These are phyloP conservation scores for Claviceps monticola DNA, from an alignment of 2,329 filamentous ascomycete species.

Conservation along the genomic window DNA sequence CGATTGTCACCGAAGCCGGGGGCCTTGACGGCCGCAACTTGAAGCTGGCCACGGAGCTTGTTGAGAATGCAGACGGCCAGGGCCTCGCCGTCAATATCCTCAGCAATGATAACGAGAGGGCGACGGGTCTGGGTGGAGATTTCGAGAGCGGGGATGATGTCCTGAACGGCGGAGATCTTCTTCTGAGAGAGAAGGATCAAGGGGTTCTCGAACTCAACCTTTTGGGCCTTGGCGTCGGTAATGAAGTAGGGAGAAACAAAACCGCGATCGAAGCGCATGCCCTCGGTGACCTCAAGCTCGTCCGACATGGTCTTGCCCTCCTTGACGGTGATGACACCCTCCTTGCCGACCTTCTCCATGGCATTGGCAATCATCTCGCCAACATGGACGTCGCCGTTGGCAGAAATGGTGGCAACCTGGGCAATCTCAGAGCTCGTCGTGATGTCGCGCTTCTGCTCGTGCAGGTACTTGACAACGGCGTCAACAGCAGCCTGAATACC, in stretches of 20 bases:
- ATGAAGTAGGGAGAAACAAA: conserved; percentile 99
- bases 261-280: conserved; percentile 99
- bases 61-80: conserved; percentile 98
- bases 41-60: conserved; percentile 98
- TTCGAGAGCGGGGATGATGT: conserved; percentile 96
- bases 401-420: conserved; percentile 95
- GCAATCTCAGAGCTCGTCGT: conserved; percentile 95
- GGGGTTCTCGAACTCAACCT: conserved; percentile 99
- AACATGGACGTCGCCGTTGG: conserved; percentile 92
- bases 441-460: conserved; percentile 94
- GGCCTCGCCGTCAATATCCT: conserved; percentile 98
- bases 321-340: conserved; percentile 99
- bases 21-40: conserved; percentile 97
- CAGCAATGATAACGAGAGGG: conserved; percentile 93
- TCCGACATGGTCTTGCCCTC: conserved; percentile 98
- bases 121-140: conserved; percentile 90
- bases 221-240: conserved; percentile 95
- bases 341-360: conserved; percentile 99
- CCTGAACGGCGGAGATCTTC: conserved; percentile 99
- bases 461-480: conserved; percentile 84
- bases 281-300: conserved; percentile 97
- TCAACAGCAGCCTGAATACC: conserved; percentile 96
- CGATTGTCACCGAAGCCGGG: conserved; percentile 99
- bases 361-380: conserved; percentile 92
- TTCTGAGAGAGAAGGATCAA: conserved; percentile 97